A percentile compares a stretch with the other conserved stretches of the same genome.
phyloP scores from a whole-genome alignment of 257 asterid species.

The Solanum pinnatisectum region DNA sequence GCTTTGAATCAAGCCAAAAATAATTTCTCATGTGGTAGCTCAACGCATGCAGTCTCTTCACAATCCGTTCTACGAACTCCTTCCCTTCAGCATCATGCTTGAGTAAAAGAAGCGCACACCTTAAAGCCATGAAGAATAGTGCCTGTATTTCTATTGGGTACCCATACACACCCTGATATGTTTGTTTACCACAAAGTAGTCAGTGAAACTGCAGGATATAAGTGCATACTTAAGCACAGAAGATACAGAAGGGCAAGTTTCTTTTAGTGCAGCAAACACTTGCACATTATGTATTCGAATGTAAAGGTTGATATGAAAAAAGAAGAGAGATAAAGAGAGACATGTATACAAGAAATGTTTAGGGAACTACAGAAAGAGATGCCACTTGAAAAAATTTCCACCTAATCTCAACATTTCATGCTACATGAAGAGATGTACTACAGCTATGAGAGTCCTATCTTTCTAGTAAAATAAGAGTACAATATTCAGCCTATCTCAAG shows the following conservation, averaged over 20 bases:
- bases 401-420: not conserved
- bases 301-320: not conserved
- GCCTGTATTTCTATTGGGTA: conserved; percentile 66
- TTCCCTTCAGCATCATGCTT: conserved; percentile 54
- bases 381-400: not conserved
- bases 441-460: not conserved
- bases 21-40: conserved; percentile 68
- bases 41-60: conserved; percentile 57
- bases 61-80: conserved; percentile 46
- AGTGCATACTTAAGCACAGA: not conserved
- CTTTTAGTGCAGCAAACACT: not conserved
- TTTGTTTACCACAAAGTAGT: not conserved
- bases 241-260: not conserved
- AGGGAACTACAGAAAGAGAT: not conserved
- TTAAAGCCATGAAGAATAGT: conserved; percentile 64
- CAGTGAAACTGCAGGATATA: not conserved
- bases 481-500: not conserved
- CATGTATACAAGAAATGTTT: not conserved
- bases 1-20: conserved; percentile 64
- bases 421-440: not conserved
- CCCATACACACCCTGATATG: conserved; percentile 56
- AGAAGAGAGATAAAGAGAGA: not conserved
- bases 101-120: conserved; percentile 51
- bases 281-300: not conserved
- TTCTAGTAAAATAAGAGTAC: not conserved